Evolutionary conservation across 306 rosid genomes (phyloP), one percentile per base, ranked within the genome.

Genomic region (Vicia faba): DNA sequence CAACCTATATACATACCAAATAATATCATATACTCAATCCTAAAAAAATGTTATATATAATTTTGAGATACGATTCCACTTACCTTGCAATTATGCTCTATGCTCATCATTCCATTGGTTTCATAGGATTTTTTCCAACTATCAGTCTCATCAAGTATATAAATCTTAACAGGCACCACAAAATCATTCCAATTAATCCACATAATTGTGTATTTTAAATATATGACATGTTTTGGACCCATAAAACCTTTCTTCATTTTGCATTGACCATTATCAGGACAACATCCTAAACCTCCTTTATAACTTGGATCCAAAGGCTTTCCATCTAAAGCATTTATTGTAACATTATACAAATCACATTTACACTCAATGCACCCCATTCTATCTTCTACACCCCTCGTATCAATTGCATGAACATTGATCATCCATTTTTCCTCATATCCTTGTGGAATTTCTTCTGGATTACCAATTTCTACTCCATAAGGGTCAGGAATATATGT

Each of bases 391-490:
- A 75, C 87, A 0, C 93, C 97, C 11, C 96, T 61, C 7, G 97
- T 91, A 56, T 91, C 97, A 41, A 91, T 86, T 0, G 83, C 92
- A 59, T 91, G 97, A 7, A 88, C 80, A 38, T 91, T 88, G 10
- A 88, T 81, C 8, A 81, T 0, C 97, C 95, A 91, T 33, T 44
- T 44, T 15, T n/a, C 18, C 18, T 4, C 49, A 44, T 12, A 44
- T 18, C 49, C 49, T 13, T 13, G 1, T 4, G 18, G 49, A 44
- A 44, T 5, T n/a, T 44, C 49, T 4, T 16, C 4, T 5, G 53
- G 84, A 73, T 88, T 76, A 9, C 97, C 96, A 35, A 78, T 28
- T 72, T 84, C 89, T 9, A 86, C 41, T 1, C 89, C 97, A 78
- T 45, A 88, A 55, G 97, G 97, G 23, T 80, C 78, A 0, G 96